Evolutionary conservation across 495 filamentous ascomycete species (phyloP), one percentile per base, ranked within the genome.

Genomic region (Podospora pseudocomata): DNA sequence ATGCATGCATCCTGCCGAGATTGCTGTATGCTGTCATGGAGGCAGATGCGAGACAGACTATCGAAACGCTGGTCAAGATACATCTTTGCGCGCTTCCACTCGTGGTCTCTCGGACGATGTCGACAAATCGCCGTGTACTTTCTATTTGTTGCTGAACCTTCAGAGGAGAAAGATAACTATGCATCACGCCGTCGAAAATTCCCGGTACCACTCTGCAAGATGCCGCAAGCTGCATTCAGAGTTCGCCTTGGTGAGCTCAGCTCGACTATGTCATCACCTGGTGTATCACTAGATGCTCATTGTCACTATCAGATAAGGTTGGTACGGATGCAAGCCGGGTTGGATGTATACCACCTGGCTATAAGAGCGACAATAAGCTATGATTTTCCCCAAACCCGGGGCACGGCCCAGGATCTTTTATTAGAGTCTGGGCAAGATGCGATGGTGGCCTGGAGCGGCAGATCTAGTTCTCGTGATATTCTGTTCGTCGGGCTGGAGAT

Each of bases 381-480:
- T 64, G 63, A 67, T 49, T 49, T 49, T 65, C 67, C 71, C 67
- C 71, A 65, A 32, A 72, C 60, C 69, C 69, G 69, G 69, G 63
- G 58, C 19, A 65, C 67, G 68, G 71, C 49, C 49, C 67, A 71
- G 23, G 54, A 71, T 75, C 73, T 72, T 75, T 73, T 70, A 70
- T 75, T 73, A 73, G 74, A 71, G 73, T 61, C 66, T 67, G 61
- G 66, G 34, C 65, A 49, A 64, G 67, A 67, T 65, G 57, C 62
- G 54, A 66, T 67, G 72, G 66, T 53, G 64, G 32, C 63, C 69
- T n/a, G 30, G 30, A 34, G 39, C 70, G 63, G 58, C 19, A 59
- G 30, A 60, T 34, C 13, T 57, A 20, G 39, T 13, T 59, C 60
- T 68, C 67, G 26, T 63, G 54, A 72, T 54, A 44, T 19, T 11